A percentile compares a stretch with the other conserved stretches of the same genome.
phyloP scores from a whole-genome alignment of 129 eudicot genomes.

The Helichrysum umbraculigerum region DNA sequence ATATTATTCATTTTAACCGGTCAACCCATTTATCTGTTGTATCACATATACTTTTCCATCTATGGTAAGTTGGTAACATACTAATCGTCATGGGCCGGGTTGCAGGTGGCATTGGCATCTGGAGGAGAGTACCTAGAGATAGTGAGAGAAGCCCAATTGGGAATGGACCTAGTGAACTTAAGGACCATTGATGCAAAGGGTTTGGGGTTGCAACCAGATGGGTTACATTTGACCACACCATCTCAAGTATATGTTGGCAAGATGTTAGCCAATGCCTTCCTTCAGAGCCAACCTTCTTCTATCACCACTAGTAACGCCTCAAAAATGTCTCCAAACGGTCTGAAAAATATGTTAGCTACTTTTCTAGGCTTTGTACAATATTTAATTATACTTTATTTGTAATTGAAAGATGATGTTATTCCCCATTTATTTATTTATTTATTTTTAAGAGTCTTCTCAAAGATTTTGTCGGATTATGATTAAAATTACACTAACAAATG shows the following conservation, averaged over 20 bases:
- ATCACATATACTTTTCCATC: background rate
- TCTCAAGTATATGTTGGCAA: conserved; percentile 54
- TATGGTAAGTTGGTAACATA: background rate
- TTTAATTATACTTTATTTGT: conserved; percentile 5
- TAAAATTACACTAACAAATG: no score
- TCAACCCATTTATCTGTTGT: background rate
- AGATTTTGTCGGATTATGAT: no score
- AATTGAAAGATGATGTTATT: background rate
- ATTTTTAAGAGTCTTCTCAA: no score
- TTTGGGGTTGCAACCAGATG: conserved; percentile 42
- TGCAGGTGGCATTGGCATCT: conserved; percentile 59
- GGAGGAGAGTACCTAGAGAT: conserved; percentile 44
- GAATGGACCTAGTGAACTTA: conserved; percentile 44
- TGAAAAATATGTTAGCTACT: background rate
- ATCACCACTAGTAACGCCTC: conserved; percentile 9
- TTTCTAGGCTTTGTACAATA: background rate
- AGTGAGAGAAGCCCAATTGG: conserved; percentile 61
- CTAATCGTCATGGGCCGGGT: background rate
- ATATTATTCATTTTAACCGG: no score
- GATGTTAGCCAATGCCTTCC: conserved; percentile 49
- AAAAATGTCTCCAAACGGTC: conserved; percentile 1
- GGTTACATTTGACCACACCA: conserved; percentile 57
- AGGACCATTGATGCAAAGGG: conserved; percentile 56
- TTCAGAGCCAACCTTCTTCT: conserved; percentile 28
- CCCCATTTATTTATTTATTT: background rate